phyloP scores from a whole-genome alignment of 805 yeast species.

The Lachancea sp. region DNA sequence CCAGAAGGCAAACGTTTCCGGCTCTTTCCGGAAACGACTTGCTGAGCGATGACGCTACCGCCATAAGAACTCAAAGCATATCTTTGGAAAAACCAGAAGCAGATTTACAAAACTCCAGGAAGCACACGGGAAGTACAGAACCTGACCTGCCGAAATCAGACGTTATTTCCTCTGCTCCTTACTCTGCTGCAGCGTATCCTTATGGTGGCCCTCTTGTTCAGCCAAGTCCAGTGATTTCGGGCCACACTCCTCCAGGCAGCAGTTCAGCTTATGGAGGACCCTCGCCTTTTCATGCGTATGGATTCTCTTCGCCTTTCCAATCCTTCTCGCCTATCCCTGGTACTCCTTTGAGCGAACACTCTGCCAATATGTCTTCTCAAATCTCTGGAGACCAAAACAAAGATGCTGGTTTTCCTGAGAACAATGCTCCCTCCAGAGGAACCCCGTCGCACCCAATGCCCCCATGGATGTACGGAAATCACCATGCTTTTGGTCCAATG shows the following conservation, averaged over 20 bases:
- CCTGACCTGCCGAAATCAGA: slow-evolving; percentile 1
- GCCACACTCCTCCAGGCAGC: slow-evolving; percentile 20
- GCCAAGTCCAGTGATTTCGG: slow-evolving; percentile 26
- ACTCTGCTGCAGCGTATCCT: slow-evolving; percentile 31
- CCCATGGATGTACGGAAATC: slow-evolving; percentile 31
- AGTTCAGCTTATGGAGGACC: slow-evolving; percentile 23
- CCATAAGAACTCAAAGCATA: slow-evolving; percentile 26
- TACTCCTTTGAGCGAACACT: slow-evolving; percentile 12
- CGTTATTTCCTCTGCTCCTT: slow-evolving; percentile 10
- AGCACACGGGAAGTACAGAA: not conserved
- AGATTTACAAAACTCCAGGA: not conserved
- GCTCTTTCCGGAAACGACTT: slow-evolving; percentile 24
- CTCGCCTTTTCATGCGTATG: slow-evolving; percentile 31
- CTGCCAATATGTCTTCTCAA: slow-evolving; percentile 1
- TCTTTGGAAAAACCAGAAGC: slow-evolving; percentile 22
- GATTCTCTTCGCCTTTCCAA: slow-evolving; percentile 30
- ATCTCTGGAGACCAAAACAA: not conserved
- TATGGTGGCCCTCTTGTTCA: slow-evolving; percentile 30
- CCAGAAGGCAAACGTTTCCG: slow-evolving; percentile 33
- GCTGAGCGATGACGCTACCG: slow-evolving; percentile 4
- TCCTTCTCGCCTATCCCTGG: slow-evolving; percentile 29
- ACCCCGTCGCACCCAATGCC: slow-evolving; percentile 19
- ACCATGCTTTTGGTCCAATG: slow-evolving; percentile 27
- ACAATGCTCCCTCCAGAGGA: not conserved
- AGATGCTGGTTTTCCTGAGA: not conserved